These are phyloP conservation scores for Leptodermis oblonga DNA, from an alignment of 257 asterid genomes.

Conservation along the genomic window DNA sequence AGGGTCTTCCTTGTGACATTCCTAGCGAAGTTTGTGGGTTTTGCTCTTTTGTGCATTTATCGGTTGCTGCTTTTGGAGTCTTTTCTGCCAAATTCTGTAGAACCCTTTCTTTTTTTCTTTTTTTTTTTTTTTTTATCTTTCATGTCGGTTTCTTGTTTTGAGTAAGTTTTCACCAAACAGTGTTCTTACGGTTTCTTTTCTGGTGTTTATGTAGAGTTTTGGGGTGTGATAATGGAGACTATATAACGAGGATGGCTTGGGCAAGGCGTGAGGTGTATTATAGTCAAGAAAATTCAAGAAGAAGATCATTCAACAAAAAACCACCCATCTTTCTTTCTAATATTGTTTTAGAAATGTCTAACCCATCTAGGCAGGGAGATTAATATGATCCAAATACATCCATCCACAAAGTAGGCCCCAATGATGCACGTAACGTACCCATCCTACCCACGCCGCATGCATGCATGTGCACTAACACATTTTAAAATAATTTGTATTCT, in stretches of 20 bases:
- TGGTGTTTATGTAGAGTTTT: not conserved
- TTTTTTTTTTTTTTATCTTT: no score
- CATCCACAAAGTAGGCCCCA: no score
- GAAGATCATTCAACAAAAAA: constrained; percentile 19
- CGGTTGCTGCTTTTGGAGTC: not conserved
- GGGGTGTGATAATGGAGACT: constrained; percentile 18
- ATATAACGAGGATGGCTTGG: constrained; percentile 5
- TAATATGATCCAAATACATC: no score
- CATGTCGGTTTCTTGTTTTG: not conserved
- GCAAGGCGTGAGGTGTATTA: constrained; percentile 1
- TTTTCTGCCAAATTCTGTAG: not conserved
- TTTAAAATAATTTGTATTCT: no score
- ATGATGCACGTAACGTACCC: no score
- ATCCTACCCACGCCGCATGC: no score
- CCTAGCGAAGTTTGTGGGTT: constrained; percentile 13
- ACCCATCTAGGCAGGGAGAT: no score
- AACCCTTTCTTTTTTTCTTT: no score
- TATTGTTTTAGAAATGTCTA: no score
- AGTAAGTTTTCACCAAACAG: not conserved
- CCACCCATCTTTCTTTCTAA: no score
- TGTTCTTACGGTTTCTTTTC: not conserved
- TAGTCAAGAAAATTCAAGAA: constrained; percentile 7
- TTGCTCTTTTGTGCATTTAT: constrained; percentile 11
- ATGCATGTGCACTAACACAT: no score
- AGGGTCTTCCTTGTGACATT: constrained; percentile 42